Percentiles rank a stretch among this genome's conserved stretches.
Conservation (phyloP, 176 grass and related monocot species). For the barley (Hordeum vulgare) region MorexV3_pseudomolecules_assembly NC_058524.1:525625056-525625555, state of each 20-base stretch:
- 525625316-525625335: neutral
- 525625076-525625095: neutral
- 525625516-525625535: too few relatives aligned
- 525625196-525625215: neutral
- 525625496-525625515: too few relatives aligned
- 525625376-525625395: neutral
- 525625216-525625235: neutral
- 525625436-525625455: neutral
- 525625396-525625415: neutral
- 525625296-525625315: neutral
- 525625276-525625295: neutral
- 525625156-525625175: neutral
- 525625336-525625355: neutral
- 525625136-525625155: neutral
- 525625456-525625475: neutral
- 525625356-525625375: neutral
- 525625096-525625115: neutral
- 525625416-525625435: neutral
- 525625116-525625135: neutral
- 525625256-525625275: neutral
- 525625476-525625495: neutral
- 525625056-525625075: neutral
- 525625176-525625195: too few relatives aligned
- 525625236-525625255: neutral
- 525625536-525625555: too few relatives aligned